Evolutionary conservation across 495 filamentous ascomycete genomes (phyloP), one percentile per base, ranked within the genome.

Genomic region (Zalerion maritima): DNA sequence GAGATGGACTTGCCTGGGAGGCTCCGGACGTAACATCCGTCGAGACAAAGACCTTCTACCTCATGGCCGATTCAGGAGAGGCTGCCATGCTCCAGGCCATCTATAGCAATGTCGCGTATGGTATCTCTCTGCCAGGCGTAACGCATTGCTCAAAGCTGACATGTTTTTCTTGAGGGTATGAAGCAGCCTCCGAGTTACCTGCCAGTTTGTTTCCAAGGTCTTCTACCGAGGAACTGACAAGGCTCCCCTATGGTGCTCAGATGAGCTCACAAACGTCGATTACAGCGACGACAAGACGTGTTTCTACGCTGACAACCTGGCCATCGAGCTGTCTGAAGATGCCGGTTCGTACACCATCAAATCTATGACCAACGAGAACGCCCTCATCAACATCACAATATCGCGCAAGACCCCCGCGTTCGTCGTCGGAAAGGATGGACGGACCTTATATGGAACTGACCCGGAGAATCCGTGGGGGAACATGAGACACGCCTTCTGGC

Each of bases 71-170:
- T 35, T 64, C 55, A 33, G 91, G 89, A 11, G 63, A 73, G 36
- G 47, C 87, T 38, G 83, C 67, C 4, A 66, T 93, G 53, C 71
- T 67, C 29, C 91, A 96, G 64, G 67, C 94, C 52, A 94, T 96
- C 49, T 94, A 94, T 69, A 94, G 79, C 58, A 97, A 94, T 55
- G 81, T 97, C 55, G 78, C 70, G 89, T 94, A 70, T 64, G 85
- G 50, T 14, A 28, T 29, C 28, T 20, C 22, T 15, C 29, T 21
- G 23, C 21, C 8, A 13, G 29, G 19, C 6, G 19, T 17, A 28
- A 15, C 31, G 18, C 33, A 20, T 36, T 25, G 37, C 26, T 14
- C 33, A 28, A 15, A 28, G 45, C 57, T 57, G 38, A 64, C 49
- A 16, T 30, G 19, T 20, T 30, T 16, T 29, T n/a, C n/a, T n/a